A percentile compares a stretch with the other conserved stretches of the same genome.
These are phyloP conservation scores for Colletotrichum abscissum DNA, from an alignment of 2,329 filamentous ascomycete genomes.

Conservation along the genomic window DNA sequence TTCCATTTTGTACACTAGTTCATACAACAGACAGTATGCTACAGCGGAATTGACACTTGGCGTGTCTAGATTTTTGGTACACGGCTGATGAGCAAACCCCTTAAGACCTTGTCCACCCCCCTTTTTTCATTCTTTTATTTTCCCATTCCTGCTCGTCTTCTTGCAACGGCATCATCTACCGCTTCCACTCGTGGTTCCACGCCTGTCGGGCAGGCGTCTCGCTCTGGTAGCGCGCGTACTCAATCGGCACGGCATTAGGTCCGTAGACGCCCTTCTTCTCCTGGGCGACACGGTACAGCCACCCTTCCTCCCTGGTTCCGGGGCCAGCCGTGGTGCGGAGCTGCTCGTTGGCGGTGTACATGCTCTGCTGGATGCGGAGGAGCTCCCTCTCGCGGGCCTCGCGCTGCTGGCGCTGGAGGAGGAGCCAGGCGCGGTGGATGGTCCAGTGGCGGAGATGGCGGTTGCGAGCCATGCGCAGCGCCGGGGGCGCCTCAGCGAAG, in stretches of 20 bases:
- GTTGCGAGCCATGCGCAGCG: slow-evolving; percentile 89
- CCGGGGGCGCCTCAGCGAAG: slow-evolving; percentile 66
- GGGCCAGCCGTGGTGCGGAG: slow-evolving; percentile 72
- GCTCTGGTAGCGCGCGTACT: slow-evolving; percentile 88
- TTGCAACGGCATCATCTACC: slow-evolving; percentile 47
- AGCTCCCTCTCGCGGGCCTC: slow-evolving; percentile 75
- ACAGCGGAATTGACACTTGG: slow-evolving; percentile 2
- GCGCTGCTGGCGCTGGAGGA: slow-evolving; percentile 79
- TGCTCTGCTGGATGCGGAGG: slow-evolving; percentile 82
- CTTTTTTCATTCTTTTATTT: background rate
- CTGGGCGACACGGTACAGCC: slow-evolving; percentile 88
- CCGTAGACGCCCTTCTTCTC: slow-evolving; percentile 88
- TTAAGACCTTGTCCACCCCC: background rate
- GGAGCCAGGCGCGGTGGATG: slow-evolving; percentile 94
- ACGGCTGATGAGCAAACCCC: background rate
- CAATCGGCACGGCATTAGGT: slow-evolving; percentile 82
- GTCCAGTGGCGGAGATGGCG: slow-evolving; percentile 96
- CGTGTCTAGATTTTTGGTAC: slow-evolving; percentile 11
- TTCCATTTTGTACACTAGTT: background rate
- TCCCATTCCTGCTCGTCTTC: background rate
- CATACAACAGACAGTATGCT: background rate
- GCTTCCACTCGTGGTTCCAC: slow-evolving; percentile 97
- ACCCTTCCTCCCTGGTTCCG: slow-evolving; percentile 70
- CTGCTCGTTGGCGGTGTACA: slow-evolving; percentile 88
- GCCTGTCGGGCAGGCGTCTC: slow-evolving; percentile 81